Conservation (phyloP, 2,329 filamentous ascomycete genomes). For the Madurella fahalii region DNA sequence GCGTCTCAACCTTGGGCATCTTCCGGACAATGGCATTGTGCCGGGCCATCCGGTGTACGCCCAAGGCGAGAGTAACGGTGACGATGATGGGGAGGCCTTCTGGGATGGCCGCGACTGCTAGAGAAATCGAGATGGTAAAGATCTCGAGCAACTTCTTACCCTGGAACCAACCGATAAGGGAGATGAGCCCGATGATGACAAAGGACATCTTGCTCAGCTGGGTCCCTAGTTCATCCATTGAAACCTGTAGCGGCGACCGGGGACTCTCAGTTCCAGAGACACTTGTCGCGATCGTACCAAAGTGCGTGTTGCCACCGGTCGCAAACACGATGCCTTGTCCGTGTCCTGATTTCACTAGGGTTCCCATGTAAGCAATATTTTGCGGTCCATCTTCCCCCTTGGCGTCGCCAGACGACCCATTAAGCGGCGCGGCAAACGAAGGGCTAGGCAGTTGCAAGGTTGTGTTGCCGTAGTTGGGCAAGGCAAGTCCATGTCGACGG, state of each 20-base stretch:
- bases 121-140: constrained; percentile 94
- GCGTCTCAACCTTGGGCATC: constrained; percentile 93
- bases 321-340: constrained; percentile 97
- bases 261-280: constrained; percentile 94
- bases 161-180: constrained; percentile 82
- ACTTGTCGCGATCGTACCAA: constrained; percentile 92
- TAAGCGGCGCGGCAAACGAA: constrained; percentile 39
- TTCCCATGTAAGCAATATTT: constrained; percentile 98
- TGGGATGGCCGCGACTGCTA: constrained; percentile 93
- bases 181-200: constrained; percentile 87
- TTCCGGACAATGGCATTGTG: constrained; percentile 92
- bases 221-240: constrained; percentile 95
- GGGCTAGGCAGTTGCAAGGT: constrained; percentile 33
- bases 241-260: constrained; percentile 85
- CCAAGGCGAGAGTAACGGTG: constrained; percentile 90
- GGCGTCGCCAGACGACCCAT: constrained; percentile 59
- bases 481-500: constrained; percentile 29
- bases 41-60: constrained; percentile 93
- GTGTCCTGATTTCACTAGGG: constrained; percentile 88
- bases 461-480: constrained; percentile 22
- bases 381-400: constrained; percentile 65
- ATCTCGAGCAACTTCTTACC: constrained; percentile 89
- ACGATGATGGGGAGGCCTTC: constrained; percentile 98
- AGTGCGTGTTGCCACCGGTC: constrained; percentile 89
- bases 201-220: constrained; percentile 97